Evolutionary conservation across 2,329 filamentous ascomycete genomes (phyloP), one percentile per base, ranked within the genome.

Genomic region (Fusarium sp.): DNA sequence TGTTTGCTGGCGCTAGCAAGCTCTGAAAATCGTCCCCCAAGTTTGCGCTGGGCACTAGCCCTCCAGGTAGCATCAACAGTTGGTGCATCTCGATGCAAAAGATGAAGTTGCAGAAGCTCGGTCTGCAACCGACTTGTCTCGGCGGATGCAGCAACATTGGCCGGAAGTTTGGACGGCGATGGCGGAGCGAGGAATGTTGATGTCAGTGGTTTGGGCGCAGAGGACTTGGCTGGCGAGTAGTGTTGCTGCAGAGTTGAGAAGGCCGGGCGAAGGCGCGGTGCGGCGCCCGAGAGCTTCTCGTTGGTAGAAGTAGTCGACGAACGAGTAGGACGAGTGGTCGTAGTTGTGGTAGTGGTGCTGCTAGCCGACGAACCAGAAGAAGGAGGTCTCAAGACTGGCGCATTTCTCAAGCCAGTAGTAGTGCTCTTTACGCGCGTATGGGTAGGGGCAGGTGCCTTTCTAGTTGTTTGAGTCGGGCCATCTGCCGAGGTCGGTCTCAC

Each of bases 201-300:
- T 0, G 88, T 88, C n/a, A 89, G 83, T 10, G 90, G 89, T 68
- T 92, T 93, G 1, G 91, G 89, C 1, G 87, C 86, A 14, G 85
- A 82, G 8, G 84, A 85, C 76, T 92, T 92, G 48, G 88, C 88
- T 0, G 91, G 91, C 33, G 89, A 91, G 82, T 89, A 92, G 81
- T 92, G 90, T 73, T 92, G 90, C 73, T 92, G 90, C 42, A 89
- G 86, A 2, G 88, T 91, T 53, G 85, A 88, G 80, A 92, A 92
- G 51, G 86, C 82, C 0, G 90, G 89, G 14, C 86, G 86, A 31
- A 83, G 81, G n/a, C 82, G 79, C 24, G 82, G 79, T 53, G 75
- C 64, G 44, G 74, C 70, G 41, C 65, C 55, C 30, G 71, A 55
- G 8, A 69, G 65, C 50, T 65, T 75, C 59, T 61, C 76, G 75